Evolutionary conservation across 2,329 filamentous ascomycete genomes (phyloP), one percentile per base, ranked within the genome.

Genomic region (Xylaria hypoxylon): DNA sequence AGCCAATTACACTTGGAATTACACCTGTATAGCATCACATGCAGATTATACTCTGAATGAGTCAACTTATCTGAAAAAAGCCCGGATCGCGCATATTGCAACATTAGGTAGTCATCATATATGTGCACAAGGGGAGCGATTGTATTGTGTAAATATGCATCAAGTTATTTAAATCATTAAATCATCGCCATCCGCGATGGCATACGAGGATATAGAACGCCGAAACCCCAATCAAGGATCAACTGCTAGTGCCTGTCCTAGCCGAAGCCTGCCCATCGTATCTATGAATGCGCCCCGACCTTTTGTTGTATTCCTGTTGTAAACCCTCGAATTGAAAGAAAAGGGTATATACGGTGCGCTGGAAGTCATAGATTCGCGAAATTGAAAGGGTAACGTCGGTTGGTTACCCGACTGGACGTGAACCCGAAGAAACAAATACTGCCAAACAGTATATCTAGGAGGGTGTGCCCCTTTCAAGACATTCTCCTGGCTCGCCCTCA

Each of bases 391-490:
- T 10, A 59, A 48, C 35, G 47, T 24, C 42, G 40, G 47, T 52
- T 13, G 45, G 47, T 52, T 8, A 58, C 56, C 47, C 24, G 15
- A 55, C 28, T 47, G 31, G 11, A 40, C 10, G 26, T n/a, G 35
- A 42, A 44, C 51, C 44, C 28, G 57, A 62, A 55, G 19, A 64
- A 64, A 64, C 13, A 48, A 52, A 48, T 51, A 31, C 33, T 47
- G 10, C 28, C 10, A 52, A 42, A 42, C 7, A 15, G 26, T 40
- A 22, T 7, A 13, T 78, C 79, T 64, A 87, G 3, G 82, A 84
- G 13, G 85, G 84, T 8, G 84, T 87, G 2, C 85, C 85, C 38
- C 79, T 79, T 70, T 85, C 83, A 68, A 82, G 81, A 40, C 84
- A 79, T 47, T 80, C 79, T 13, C 71, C 72, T 10, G 74, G 76